These are phyloP conservation scores for Musa balbisiana DNA, from an alignment of 202 grass and related monocot species.

Conservation along the genomic window DNA sequence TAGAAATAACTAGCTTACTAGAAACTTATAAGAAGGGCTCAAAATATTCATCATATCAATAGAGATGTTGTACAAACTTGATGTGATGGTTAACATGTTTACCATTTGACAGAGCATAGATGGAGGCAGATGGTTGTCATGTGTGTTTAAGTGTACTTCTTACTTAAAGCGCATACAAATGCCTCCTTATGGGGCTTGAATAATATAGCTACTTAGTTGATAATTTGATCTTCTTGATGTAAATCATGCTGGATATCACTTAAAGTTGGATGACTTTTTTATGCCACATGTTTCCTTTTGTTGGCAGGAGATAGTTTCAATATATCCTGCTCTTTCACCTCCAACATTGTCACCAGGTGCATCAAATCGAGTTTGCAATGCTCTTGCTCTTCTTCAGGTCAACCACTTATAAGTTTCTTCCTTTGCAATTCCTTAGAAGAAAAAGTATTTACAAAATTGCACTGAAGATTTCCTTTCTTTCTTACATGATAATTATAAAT, in stretches of 20 bases:
- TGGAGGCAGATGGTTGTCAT: too few species aligned
- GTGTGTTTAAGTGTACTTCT: too few species aligned
- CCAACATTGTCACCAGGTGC: background rate
- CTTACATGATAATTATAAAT: background rate
- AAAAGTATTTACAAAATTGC: background rate
- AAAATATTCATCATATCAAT: too few species aligned
- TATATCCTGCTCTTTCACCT: constrained; percentile 2
- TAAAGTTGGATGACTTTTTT: background rate
- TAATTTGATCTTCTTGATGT: background rate
- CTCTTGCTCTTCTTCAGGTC: constrained; percentile 7
- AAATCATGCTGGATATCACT: background rate
- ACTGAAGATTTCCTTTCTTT: background rate
- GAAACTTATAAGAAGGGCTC: too few species aligned
- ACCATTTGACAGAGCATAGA: too few species aligned
- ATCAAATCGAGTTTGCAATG: constrained; percentile 13
- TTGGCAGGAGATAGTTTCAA: constrained; percentile 12
- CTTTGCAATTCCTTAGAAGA: background rate
- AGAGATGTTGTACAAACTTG: too few species aligned
- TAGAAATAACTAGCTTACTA: too few species aligned
- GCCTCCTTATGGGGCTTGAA: background rate
- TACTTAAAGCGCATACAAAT: too few species aligned
- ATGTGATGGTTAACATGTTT: too few species aligned
- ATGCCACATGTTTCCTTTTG: background rate
- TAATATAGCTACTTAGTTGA: background rate
- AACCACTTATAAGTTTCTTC: too few species aligned